A percentile compares a stretch with the other conserved stretches of the same genome.
Evolutionary conservation across 2,329 filamentous ascomycete species (phyloP).

Genomic region (Colletotrichum brevisporum): DNA sequence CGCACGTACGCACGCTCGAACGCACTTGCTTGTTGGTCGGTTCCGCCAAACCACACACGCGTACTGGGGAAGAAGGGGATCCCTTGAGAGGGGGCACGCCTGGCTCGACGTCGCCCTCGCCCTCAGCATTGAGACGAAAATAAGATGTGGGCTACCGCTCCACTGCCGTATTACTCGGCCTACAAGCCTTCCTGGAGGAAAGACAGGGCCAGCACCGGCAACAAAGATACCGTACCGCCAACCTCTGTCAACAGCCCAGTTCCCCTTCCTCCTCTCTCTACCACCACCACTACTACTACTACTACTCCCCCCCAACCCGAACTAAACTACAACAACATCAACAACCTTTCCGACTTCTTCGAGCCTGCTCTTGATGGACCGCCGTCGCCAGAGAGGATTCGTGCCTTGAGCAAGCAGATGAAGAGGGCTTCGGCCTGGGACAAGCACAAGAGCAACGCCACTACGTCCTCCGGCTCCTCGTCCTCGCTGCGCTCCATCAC

Average conservation of each 20-base stretch:
- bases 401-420: slow-evolving; percentile 72
- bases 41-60: slow-evolving; percentile 4
- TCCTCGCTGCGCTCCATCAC: slow-evolving; percentile 63
- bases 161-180: slow-evolving; percentile 43
- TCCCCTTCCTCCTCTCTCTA: slow-evolving; percentile 29
- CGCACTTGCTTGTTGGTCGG: not conserved
- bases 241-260: slow-evolving; percentile 13
- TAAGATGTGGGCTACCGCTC: slow-evolving; percentile 42
- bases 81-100: slow-evolving; percentile 39
- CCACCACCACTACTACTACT: not conserved
- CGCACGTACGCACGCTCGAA: too few species aligned
- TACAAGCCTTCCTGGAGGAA: slow-evolving; percentile 38
- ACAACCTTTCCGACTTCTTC: slow-evolving; percentile 59
- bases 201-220: slow-evolving; percentile 23
- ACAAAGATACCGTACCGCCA: slow-evolving; percentile 40
- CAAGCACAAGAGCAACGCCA: slow-evolving; percentile 62
- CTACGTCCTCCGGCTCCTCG: slow-evolving; percentile 69
- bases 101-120: slow-evolving; percentile 41
- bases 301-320: slow-evolving; percentile 12
- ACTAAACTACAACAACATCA: slow-evolving; percentile 39
- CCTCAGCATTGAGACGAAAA: slow-evolving; percentile 35
- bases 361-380: slow-evolving; percentile 73
- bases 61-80: slow-evolving; percentile 37
- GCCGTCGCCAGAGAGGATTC: slow-evolving; percentile 71
- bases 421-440: slow-evolving; percentile 65